These are phyloP conservation scores for Spergularia bocconei DNA, from an alignment of 148 eudicot species.

Conservation along the genomic window DNA sequence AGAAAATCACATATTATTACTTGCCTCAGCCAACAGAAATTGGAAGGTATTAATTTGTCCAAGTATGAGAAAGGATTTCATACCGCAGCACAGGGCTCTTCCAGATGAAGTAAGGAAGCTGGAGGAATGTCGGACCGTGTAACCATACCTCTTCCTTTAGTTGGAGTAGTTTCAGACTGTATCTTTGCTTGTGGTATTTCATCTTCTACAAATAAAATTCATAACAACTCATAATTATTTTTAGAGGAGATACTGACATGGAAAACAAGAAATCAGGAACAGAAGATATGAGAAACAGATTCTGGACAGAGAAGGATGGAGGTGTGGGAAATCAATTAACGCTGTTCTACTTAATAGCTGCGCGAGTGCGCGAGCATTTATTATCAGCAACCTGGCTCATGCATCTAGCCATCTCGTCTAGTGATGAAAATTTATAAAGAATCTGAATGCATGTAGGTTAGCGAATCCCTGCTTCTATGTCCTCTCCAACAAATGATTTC, in stretches of 20 bases:
- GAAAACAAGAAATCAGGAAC: neutral
- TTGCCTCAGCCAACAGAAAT: neutral
- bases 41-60: neutral
- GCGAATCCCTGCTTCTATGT: neutral
- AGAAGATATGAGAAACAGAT: neutral
- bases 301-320: neutral
- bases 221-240: neutral
- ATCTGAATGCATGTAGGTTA: neutral
- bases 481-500: neutral
- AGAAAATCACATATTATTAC: neutral
- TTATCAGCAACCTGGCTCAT: neutral
- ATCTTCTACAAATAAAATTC: conserved; percentile 37
- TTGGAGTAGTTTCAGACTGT: conserved; percentile 51
- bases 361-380: neutral
- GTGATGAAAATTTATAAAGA: neutral
- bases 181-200: conserved; percentile 43
- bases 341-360: neutral
- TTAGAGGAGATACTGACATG: neutral
- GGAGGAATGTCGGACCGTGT: conserved; percentile 48
- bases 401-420: neutral
- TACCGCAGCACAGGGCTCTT: conserved; percentile 95
- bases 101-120: conserved; percentile 64
- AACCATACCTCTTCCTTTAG: conserved; percentile 83
- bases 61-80: conserved; percentile 11
- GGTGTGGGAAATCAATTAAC: neutral